Evolutionary conservation across 2,329 filamentous ascomycete species (phyloP).

Genomic region (Akanthomyces muscarius): DNA sequence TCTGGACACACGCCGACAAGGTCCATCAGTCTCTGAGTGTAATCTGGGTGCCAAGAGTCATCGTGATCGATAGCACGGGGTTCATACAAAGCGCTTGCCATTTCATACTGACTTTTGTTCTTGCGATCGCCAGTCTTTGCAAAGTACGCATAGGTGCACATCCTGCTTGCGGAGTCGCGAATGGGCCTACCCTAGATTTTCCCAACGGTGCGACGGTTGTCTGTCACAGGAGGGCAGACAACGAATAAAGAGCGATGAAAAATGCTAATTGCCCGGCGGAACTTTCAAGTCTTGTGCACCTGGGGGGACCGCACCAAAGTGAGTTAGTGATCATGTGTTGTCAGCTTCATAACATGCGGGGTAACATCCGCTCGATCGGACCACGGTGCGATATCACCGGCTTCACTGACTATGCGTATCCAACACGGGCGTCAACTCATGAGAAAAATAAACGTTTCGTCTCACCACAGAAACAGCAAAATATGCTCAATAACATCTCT

Average conservation of each 20-base stretch:
- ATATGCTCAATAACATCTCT: neutral
- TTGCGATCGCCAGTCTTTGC: neutral
- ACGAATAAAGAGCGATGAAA: neutral
- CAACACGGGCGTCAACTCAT: too few species aligned
- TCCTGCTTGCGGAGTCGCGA: neutral
- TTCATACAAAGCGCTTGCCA: neutral
- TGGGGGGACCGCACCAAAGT: too few species aligned
- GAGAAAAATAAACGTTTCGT: neutral
- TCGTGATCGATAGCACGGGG: conserved; percentile 24
- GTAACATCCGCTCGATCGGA: too few species aligned
- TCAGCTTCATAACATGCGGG: too few species aligned
- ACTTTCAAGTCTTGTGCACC: too few species aligned
- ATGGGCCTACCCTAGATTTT: neutral
- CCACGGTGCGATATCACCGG: too few species aligned
- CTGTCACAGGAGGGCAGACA: neutral
- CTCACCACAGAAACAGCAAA: neutral
- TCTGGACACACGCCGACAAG: conserved; percentile 24
- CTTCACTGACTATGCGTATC: too few species aligned
- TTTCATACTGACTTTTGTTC: neutral
- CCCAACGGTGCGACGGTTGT: neutral
- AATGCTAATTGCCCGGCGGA: neutral
- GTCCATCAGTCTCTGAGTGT: conserved; percentile 29
- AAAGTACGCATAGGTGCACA: neutral
- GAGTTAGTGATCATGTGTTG: too few species aligned
- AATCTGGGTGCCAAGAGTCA: conserved; percentile 32